Evolutionary conservation across 2,329 filamentous ascomycete genomes (phyloP).

Genomic region (Apiospora kogelbergensis): DNA sequence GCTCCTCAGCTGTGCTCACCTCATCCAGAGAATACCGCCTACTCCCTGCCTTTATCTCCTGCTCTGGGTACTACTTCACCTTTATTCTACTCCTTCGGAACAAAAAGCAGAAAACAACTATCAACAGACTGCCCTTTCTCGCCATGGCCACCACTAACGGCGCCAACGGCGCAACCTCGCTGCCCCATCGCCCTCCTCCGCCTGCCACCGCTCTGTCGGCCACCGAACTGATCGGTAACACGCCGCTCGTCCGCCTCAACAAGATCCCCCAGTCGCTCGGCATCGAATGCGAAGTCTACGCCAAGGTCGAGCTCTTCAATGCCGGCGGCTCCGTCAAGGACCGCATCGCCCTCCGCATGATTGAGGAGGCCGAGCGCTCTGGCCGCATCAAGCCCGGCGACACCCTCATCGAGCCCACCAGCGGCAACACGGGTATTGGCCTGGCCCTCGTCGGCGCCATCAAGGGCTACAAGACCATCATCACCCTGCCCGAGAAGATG

Average conservation of each 20-base stretch:
- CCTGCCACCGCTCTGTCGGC: slow-evolving; percentile 55
- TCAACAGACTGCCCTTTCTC: neutral
- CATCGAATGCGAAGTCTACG: slow-evolving; percentile 85
- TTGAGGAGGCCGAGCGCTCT: slow-evolving; percentile 88
- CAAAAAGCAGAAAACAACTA: neutral
- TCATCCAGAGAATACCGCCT: neutral
- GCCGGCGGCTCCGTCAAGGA: slow-evolving; percentile 94
- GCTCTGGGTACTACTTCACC: neutral
- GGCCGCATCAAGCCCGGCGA: slow-evolving; percentile 96
- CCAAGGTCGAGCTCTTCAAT: slow-evolving; percentile 91
- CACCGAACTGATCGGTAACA: slow-evolving; percentile 89
- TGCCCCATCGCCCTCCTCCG: slow-evolving; percentile 28
- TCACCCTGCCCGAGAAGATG: slow-evolving; percentile 99
- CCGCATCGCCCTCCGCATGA: slow-evolving; percentile 94
- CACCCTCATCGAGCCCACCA: slow-evolving; percentile 96
- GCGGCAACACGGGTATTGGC: slow-evolving; percentile 96
- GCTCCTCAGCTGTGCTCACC: neutral
- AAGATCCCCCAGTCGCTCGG: slow-evolving; percentile 89
- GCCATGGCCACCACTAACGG: slow-evolving; percentile 20
- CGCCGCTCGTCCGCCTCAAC: slow-evolving; percentile 91
- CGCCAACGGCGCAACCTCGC: slow-evolving; percentile 21
- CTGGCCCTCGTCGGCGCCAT: slow-evolving; percentile 91
- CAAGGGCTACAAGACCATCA: slow-evolving; percentile 98
- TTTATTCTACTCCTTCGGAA: neutral
- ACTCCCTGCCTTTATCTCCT: neutral